phyloP scores from a whole-genome alignment of 495 filamentous ascomycete species.

The Penicillium antarcticum region DNA sequence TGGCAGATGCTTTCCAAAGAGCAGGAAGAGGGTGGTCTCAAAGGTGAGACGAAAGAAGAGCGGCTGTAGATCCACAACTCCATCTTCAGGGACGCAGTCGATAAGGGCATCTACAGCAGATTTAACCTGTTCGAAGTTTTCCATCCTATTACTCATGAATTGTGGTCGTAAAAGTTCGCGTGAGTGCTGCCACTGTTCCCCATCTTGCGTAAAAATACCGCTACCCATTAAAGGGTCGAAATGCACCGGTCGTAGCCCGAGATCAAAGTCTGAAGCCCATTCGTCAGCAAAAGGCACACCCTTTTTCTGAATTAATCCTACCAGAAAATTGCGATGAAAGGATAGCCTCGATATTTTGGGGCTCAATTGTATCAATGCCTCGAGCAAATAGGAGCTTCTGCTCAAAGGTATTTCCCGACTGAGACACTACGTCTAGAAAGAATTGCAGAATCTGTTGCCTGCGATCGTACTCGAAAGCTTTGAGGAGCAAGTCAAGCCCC shows the following conservation, averaged over 20 bases:
- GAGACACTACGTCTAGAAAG: constrained; percentile 10
- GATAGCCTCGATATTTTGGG: constrained; percentile 40
- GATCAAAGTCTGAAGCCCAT: constrained; percentile 15
- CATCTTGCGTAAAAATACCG: constrained; percentile 56
- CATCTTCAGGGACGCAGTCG: constrained; percentile 14
- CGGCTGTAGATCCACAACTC: constrained; percentile 45
- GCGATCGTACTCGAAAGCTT: constrained; percentile 2
- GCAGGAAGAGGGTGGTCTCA: constrained; percentile 43
- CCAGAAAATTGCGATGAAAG: constrained; percentile 27
- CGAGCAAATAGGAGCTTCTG: constrained; percentile 20
- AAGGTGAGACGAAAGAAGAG: constrained; percentile 50
- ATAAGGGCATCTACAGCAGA: constrained; percentile 39
- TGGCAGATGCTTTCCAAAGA: constrained; percentile 47
- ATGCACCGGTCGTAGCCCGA: constrained; percentile 21
- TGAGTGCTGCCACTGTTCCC: constrained; percentile 48
- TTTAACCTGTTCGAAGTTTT: constrained; percentile 24
- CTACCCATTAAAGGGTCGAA: constrained; percentile 41
- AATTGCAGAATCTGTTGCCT: constrained; percentile 10
- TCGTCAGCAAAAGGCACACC: not conserved
- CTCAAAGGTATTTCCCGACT: constrained; percentile 41
- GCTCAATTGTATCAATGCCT: constrained; percentile 33
- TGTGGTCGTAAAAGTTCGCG: constrained; percentile 45
- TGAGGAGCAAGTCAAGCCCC: constrained; percentile 12
- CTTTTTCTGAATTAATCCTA: not conserved
- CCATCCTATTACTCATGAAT: constrained; percentile 29